Percentiles rank a stretch among this genome's conserved stretches.
Conservation (phyloP, 2,329 filamentous ascomycete species). For the Botrytis medusae region DNA sequence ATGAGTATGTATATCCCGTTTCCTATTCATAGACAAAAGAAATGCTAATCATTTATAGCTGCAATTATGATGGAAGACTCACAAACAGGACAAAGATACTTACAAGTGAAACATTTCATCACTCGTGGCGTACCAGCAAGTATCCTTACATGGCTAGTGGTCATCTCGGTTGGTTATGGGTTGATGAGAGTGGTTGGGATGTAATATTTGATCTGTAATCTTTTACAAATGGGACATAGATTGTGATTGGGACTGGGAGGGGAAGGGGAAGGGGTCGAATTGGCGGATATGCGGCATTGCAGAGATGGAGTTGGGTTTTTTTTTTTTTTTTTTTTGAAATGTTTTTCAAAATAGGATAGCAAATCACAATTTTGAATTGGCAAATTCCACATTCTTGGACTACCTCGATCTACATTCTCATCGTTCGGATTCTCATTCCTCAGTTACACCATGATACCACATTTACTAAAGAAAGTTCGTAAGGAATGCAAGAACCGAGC, state of each 20-base stretch:
- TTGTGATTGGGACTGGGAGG: neutral
- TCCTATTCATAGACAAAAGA: neutral
- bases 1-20: conserved; percentile 77
- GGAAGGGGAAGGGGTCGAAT: neutral
- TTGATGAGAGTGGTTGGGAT: conserved; percentile 63
- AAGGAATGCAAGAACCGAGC: conserved; percentile 1
- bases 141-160: conserved; percentile 75
- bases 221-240: neutral
- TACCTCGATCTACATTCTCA: conserved; percentile 12
- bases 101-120: conserved; percentile 91
- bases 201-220: conserved; percentile 22
- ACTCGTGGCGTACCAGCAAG: conserved; percentile 88
- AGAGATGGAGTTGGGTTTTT: neutral
- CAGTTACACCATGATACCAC: neutral
- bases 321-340: neutral
- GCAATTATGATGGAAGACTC: conserved; percentile 99
- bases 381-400: neutral
- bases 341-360: neutral
- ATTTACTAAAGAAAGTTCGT: neutral
- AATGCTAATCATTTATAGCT: conserved; percentile 51
- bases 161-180: conserved; percentile 87
- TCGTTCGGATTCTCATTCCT: neutral
- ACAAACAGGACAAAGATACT: conserved; percentile 83
- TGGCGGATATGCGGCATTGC: neutral
- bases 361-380: neutral